phyloP scores from a whole-genome alignment of 345 rosid species.

The Bruguiera parviflora region DNA sequence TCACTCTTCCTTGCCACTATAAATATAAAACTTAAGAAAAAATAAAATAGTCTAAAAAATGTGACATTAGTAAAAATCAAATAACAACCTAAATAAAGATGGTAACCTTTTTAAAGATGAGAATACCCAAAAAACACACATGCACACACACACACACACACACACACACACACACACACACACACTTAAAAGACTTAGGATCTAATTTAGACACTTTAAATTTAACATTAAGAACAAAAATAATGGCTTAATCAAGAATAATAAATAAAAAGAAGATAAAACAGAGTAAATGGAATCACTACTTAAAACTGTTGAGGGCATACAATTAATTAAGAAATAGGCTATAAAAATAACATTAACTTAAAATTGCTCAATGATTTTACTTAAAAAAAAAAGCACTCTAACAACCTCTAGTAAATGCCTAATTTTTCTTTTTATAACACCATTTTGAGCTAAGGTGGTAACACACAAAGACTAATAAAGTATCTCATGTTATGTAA shows the following conservation, averaged over 20 bases:
- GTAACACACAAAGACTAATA: too few relatives aligned
- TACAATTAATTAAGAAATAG: background rate
- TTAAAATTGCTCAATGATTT: too few relatives aligned
- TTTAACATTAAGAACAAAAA: background rate
- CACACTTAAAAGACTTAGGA: background rate
- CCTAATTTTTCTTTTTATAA: too few relatives aligned
- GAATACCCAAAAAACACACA: background rate
- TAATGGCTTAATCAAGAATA: background rate
- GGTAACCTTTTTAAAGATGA: background rate
- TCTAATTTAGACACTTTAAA: background rate
- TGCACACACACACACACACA: too few relatives aligned
- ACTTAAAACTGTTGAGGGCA: background rate
- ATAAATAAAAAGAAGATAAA: too few relatives aligned
- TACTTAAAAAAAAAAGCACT: too few relatives aligned
- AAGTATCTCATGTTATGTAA: too few relatives aligned
- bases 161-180: too few relatives aligned
- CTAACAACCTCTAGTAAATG: background rate
- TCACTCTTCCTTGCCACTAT: background rate
- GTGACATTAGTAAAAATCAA: background rate
- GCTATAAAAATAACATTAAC: too few relatives aligned
- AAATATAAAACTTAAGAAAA: background rate
- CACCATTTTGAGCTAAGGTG: too few relatives aligned
- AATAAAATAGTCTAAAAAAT: background rate
- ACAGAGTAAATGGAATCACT: too few relatives aligned
- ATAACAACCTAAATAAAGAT: background rate